Evolutionary conservation across 352 stramenopile genomes (phyloP), one percentile per base, ranked within the genome.

Genomic region (Peronosclerospora sorghi): DNA sequence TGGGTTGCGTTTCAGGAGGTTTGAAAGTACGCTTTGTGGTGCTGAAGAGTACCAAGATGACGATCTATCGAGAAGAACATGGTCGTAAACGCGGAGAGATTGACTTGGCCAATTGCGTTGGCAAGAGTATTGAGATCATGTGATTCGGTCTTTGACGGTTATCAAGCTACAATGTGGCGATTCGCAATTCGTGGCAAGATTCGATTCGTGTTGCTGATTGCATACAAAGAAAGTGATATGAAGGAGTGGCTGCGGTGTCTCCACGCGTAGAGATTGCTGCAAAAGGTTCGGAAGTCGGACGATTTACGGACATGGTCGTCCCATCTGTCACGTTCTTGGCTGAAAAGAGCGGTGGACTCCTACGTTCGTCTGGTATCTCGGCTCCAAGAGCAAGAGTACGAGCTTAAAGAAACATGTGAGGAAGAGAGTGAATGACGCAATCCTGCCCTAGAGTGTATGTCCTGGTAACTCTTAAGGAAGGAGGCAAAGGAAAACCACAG

Each of bases 201-300:
- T 14, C 62, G 76, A 13, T 73, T 76, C 41, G 67, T 89, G 21
- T 35, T 91, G 35, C 41, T 91, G 14, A 73, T 69, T 30, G 72
- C 76, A n/a, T 84, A 86, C 53, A 80, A 73, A 28, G 79, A 91
- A 41, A 48, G 48, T 17, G 79, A 91, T 45, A 87, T 91, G 76
- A 91, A 91, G 41, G 64, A 87, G 39, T 91, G 79, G 79, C 65
- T 89, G 34, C 57, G 76, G 21, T 82, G 71, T 57, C 58, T 91
- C 29, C 76, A 88, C 42, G n/a, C n/a, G 69, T 88, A 39, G 76
- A 73, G 32, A 45, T 88, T 41, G 67, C 71, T 6, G 57, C 46
- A 2, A 65, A 82, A 52, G 58, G 57, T 15, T 61, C 56, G 2
- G 65, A 62, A 20, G 52, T 63, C 13, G 73, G 73, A 10, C 71